These are phyloP conservation scores for Pholiota molesta DNA, from an alignment of 768 basidiomycete species.

Conservation along the genomic window DNA sequence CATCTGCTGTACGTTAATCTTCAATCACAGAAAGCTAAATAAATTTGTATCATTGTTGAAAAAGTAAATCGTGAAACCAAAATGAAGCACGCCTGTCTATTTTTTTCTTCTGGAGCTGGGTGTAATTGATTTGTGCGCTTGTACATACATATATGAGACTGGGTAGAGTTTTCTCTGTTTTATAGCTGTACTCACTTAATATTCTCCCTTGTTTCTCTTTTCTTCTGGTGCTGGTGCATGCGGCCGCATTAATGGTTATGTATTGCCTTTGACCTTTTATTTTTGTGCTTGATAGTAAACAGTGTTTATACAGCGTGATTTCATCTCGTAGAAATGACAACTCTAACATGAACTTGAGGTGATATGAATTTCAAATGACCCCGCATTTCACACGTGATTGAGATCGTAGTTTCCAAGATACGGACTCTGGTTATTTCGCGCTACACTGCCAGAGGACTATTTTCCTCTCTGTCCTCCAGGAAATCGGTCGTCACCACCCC, in stretches of 20 bases:
- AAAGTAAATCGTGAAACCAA: constrained; percentile 1
- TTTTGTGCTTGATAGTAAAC: not conserved
- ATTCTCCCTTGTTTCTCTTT: not conserved
- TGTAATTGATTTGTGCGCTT: not conserved
- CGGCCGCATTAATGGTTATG: not conserved
- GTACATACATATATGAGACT: not conserved
- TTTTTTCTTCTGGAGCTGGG: not conserved
- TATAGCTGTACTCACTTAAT: not conserved
- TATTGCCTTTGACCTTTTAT: not conserved
- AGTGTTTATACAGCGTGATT: not conserved
- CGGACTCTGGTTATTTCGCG: constrained; percentile 1
- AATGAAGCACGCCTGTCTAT: not conserved
- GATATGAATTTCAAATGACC: not conserved
- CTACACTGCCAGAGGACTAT: not conserved
- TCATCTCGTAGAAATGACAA: not conserved
- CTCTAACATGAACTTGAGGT: not conserved
- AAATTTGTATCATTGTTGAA: constrained; percentile 7
- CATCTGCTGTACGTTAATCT: not conserved
- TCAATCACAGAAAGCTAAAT: constrained; percentile 6
- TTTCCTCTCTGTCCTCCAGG: not conserved
- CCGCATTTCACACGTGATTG: not conserved
- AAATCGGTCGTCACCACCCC: not conserved
- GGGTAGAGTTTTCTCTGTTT: not conserved
- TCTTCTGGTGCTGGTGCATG: not conserved
- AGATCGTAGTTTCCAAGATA: constrained; percentile 3